Conservation (phyloP, 495 filamentous ascomycete species). For the Penicillium nucicola region DNA sequence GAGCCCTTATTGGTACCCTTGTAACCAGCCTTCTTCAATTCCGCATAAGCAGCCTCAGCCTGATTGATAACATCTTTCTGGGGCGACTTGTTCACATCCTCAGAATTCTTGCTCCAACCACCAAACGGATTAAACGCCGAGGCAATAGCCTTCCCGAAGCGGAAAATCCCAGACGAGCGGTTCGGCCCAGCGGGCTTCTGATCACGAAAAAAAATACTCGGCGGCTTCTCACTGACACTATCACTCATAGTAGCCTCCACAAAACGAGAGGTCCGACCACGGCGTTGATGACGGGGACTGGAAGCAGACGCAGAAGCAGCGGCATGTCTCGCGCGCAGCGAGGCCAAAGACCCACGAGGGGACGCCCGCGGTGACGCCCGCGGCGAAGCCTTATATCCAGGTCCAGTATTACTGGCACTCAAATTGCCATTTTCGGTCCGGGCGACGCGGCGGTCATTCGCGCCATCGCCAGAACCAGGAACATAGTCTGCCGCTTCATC, state of each 20-base stretch:
- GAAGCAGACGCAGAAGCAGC: conserved; percentile 15
- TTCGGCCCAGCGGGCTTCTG: conserved; percentile 16
- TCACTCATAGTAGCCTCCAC: conserved; percentile 77
- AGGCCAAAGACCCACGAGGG: conserved; percentile 17
- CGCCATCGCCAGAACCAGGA: background rate
- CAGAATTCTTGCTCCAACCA: conserved; percentile 37
- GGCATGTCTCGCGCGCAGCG: conserved; percentile 17
- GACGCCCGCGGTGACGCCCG: conserved; percentile 31
- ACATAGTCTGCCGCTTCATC: conserved; percentile 24
- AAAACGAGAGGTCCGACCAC: conserved; percentile 58
- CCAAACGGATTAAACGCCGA: conserved; percentile 54
- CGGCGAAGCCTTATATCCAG: conserved; percentile 23
- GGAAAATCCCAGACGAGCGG: conserved; percentile 49
- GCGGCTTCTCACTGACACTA: conserved; percentile 64
- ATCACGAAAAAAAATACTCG: conserved; percentile 52
- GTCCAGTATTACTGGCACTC: background rate
- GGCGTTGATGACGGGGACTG: conserved; percentile 12
- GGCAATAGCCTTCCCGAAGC: conserved; percentile 57
- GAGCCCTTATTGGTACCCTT: conserved; percentile 44
- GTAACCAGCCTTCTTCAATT: conserved; percentile 59
- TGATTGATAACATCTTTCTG: conserved; percentile 43
- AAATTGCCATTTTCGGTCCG: conserved; percentile 7
- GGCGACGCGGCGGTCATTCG: conserved; percentile 10
- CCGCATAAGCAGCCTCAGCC: conserved; percentile 56
- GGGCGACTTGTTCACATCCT: conserved; percentile 21